phyloP scores from a whole-genome alignment of 1,284 basidiomycete species.

The Fomitopsis palustris region DNA sequence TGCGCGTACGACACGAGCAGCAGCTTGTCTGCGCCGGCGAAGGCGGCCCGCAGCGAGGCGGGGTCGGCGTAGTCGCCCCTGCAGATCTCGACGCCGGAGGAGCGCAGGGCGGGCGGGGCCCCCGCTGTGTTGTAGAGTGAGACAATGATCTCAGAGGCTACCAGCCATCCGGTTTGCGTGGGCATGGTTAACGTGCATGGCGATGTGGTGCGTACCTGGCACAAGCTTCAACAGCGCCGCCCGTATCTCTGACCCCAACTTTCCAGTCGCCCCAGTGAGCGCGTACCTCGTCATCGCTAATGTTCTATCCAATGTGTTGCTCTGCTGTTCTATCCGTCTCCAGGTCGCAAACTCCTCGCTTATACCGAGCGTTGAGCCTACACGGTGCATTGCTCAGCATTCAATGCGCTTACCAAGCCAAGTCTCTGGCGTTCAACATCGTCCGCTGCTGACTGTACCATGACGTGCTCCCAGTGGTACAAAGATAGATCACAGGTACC shows the following conservation, averaged over 20 bases:
- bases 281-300: conserved; percentile 29
- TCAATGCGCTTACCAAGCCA: too few species aligned
- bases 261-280: conserved; percentile 35
- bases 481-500: too few species aligned
- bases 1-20: conserved; percentile 36
- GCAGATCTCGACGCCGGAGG: conserved; percentile 28
- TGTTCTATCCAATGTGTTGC: too few species aligned
- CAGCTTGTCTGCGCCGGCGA: conserved; percentile 31
- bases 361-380: too few species aligned
- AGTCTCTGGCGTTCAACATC: too few species aligned
- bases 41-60: conserved; percentile 30
- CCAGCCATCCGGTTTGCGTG: too few species aligned
- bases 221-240: conserved; percentile 30
- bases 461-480: too few species aligned
- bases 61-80: conserved; percentile 31
- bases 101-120: conserved; percentile 14
- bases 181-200: too few species aligned
- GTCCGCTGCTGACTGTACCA: too few species aligned
- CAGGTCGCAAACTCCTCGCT: too few species aligned
- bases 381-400: too few species aligned
- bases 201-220: conserved; percentile 18
- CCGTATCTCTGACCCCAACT: conserved; percentile 33
- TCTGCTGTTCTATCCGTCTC: too few species aligned
- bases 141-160: conserved; percentile 28
- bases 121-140: conserved; percentile 33